These are phyloP conservation scores for Hymenochaete sp. DNA, from an alignment of 1,284 basidiomycete species.

Conservation along the genomic window DNA sequence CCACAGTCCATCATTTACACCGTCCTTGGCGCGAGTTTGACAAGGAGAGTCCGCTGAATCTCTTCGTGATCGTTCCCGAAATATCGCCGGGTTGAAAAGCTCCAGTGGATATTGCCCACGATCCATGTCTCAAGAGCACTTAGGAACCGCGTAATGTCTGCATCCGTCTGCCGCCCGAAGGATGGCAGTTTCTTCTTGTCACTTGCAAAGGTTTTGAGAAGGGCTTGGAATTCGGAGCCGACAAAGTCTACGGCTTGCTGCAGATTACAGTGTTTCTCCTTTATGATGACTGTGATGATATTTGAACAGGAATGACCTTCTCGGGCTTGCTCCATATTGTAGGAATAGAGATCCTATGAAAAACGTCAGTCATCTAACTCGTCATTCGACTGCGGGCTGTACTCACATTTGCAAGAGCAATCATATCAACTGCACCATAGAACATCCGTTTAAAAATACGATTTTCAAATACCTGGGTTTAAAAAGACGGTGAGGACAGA, in stretches of 20 bases:
- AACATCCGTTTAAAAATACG: slow-evolving; percentile 45
- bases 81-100: slow-evolving; percentile 50
- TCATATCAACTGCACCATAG: slow-evolving; percentile 53
- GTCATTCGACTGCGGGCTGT: background rate
- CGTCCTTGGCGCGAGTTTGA: slow-evolving; percentile 21
- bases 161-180: slow-evolving; percentile 40
- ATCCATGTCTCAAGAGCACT: slow-evolving; percentile 42
- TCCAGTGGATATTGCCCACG: slow-evolving; percentile 45
- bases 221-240: slow-evolving; percentile 41
- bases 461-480: slow-evolving; percentile 39
- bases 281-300: slow-evolving; percentile 59
- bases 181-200: slow-evolving; percentile 35
- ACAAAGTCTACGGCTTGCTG: slow-evolving; percentile 55
- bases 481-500: too few relatives aligned
- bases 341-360: slow-evolving; percentile 60
- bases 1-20: background rate
- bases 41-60: slow-evolving; percentile 39
- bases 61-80: slow-evolving; percentile 41
- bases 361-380: background rate
- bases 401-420: slow-evolving; percentile 62
- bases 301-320: slow-evolving; percentile 49
- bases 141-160: slow-evolving; percentile 39
- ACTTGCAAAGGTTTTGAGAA: slow-evolving; percentile 41
- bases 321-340: slow-evolving; percentile 64
- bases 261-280: slow-evolving; percentile 38